A percentile compares a stretch with the other conserved stretches of the same genome.
Conservation (phyloP, 179 eudicot genomes). For the Vitellaria paradoxa region DNA sequence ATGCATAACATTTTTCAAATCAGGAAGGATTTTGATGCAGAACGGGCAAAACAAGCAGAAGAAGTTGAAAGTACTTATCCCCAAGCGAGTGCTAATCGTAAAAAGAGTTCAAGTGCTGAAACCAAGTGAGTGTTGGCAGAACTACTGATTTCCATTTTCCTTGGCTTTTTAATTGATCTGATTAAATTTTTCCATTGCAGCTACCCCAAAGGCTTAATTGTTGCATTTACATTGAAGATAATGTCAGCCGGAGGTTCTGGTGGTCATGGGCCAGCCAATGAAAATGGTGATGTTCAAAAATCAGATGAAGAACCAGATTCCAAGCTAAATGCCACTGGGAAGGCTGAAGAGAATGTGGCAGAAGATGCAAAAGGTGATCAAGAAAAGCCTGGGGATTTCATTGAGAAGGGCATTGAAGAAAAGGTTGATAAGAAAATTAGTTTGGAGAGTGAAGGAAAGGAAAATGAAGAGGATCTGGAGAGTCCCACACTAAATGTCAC, state of each 20-base stretch:
- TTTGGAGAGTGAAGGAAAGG: slow-evolving; percentile 45
- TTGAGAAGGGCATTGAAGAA: slow-evolving; percentile 34
- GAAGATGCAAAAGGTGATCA: slow-evolving; percentile 35
- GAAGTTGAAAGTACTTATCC: slow-evolving; percentile 40
- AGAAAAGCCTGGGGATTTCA: slow-evolving; percentile 15
- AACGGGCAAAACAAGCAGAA: slow-evolving; percentile 61
- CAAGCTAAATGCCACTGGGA: slow-evolving; percentile 21
- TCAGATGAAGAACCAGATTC: slow-evolving; percentile 31
- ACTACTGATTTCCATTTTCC: slow-evolving; percentile 12
- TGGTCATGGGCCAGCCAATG: slow-evolving; percentile 28
- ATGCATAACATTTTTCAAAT: neutral
- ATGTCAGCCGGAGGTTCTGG: slow-evolving; percentile 41
- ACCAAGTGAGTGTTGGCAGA: slow-evolving; percentile 31
- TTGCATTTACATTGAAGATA: slow-evolving; percentile 77
- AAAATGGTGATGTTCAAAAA: slow-evolving; percentile 29
- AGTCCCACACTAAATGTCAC: slow-evolving; percentile 18
- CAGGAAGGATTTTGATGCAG: slow-evolving; percentile 87
- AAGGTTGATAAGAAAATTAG: slow-evolving; percentile 31
- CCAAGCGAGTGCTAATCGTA: slow-evolving; percentile 30
- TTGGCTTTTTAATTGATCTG: neutral
- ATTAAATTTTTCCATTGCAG: slow-evolving; percentile 31
- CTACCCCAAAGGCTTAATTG: slow-evolving; percentile 82
- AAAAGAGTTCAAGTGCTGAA: slow-evolving; percentile 34
- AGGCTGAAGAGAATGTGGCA: slow-evolving; percentile 26
- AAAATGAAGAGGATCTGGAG: slow-evolving; percentile 41